Base-by-base conservation (phyloP, 495 filamentous ascomycete genomes). In the Chaetomium fimeti region DNA sequence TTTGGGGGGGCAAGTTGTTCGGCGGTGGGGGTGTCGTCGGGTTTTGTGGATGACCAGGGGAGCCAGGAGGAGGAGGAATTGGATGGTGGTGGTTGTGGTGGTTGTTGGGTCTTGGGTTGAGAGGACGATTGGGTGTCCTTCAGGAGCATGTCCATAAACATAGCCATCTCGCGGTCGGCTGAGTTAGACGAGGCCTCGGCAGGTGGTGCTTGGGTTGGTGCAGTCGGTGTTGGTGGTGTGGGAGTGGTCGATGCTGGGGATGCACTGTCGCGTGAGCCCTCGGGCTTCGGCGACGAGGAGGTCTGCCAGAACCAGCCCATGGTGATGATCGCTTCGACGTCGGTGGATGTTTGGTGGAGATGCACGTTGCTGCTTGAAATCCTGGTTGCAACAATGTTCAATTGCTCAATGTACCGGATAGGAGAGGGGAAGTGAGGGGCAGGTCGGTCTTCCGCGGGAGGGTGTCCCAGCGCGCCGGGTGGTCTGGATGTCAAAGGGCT, bases 301-400 rank as follows among this genome's bases (percentile, higher is more conserved):
- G 71, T 64, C 22, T 62, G 63, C 82, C 82, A 85, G 65, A 82
- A 75, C 82, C 82, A 85, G 62, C 81, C 81, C 82, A 85, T 85
- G 40, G 58, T 77, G 72, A 53, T 18, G 51, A 1, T 53, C 7
- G 24, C 25, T 20, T 36, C 28, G 52, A 32, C 3, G 13, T 32
- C 4, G 45, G 38, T 25, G 64, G 47, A 52, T 40, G 48, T 51
- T 60, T 53, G 1, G 20, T 67, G 29, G 58, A 48, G 45, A 40
- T 25, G 18, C 8, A 1, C 5, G 28, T n/a, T 55, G 53, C 54
- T 20, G 54, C 62, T 64, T 49, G 9, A 11, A 60, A 27, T 4
- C 25, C 5, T 25, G 16, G 3, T 27, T 8, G 29, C 52, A 1
- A 18, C n/a, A 6, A 55, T 5, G 28, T 27, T 11, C 28, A 2